Conservation (phyloP, 257 asterid genomes). For the Solanum ahanhuiri region DNA sequence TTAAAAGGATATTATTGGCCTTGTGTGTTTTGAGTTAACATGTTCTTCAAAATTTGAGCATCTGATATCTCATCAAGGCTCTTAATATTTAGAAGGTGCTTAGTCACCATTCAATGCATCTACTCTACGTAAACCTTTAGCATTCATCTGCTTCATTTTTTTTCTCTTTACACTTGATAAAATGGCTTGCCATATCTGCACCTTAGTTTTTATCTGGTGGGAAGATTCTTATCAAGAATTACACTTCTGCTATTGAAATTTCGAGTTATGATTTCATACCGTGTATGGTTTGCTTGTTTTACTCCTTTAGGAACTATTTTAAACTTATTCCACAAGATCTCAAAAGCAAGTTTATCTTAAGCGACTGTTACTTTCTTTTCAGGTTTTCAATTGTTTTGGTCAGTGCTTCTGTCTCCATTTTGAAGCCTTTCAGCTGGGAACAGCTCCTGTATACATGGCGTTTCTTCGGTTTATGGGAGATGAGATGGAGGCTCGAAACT, state of each 20-base stretch:
- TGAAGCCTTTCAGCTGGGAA: neutral
- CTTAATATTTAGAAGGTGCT: neutral
- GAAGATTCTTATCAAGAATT: neutral
- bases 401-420: conserved; percentile 4
- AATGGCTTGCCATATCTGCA: neutral
- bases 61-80: neutral
- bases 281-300: neutral
- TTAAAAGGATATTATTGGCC: neutral
- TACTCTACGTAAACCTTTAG: neutral
- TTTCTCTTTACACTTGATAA: neutral
- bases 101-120: neutral
- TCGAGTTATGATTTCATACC: neutral
- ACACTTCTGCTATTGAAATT: neutral
- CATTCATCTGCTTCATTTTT: neutral
- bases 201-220: neutral
- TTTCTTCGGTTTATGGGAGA: conserved; percentile 6
- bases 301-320: neutral
- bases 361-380: neutral
- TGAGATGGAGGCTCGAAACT: neutral
- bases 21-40: neutral
- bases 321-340: neutral
- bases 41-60: neutral
- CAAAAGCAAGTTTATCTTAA: neutral
- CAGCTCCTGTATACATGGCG: conserved; percentile 2
- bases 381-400: conserved; percentile 13